A percentile compares a stretch with the other conserved stretches of the same genome.
phyloP scores from a whole-genome alignment of 495 filamentous ascomycete species.

The Penicillium psychrofluorescens region DNA sequence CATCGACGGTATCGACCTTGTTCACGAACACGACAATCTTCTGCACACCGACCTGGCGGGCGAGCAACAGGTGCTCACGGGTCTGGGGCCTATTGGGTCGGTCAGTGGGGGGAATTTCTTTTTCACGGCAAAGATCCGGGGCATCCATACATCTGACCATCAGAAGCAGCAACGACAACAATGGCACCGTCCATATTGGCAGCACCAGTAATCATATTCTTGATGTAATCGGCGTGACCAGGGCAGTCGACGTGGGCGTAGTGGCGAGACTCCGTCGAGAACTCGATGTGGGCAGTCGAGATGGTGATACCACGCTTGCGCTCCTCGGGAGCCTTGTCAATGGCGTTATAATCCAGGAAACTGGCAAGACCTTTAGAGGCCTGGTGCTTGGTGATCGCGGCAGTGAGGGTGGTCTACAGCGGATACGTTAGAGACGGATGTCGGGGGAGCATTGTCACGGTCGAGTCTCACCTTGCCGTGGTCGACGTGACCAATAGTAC shows the following conservation, averaged over 20 bases:
- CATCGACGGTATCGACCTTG: conserved; percentile 94
- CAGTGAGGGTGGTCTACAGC: conserved; percentile 85
- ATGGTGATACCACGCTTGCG: conserved; percentile 99
- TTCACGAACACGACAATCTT: conserved; percentile 98
- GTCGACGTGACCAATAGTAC: conserved; percentile 98
- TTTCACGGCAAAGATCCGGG: not conserved
- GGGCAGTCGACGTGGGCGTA: conserved; percentile 99
- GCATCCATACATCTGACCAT: conserved; percentile 80
- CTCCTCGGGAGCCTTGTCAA: conserved; percentile 98
- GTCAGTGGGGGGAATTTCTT: conserved; percentile 14
- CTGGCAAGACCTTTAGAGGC: conserved; percentile 84
- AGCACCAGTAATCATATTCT: conserved; percentile 99
- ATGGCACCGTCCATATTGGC: conserved; percentile 97
- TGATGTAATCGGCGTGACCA: conserved; percentile 99
- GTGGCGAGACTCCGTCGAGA: conserved; percentile 82
- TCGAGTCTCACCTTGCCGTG: conserved; percentile 78
- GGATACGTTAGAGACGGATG: conserved; percentile 16
- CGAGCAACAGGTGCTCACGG: conserved; percentile 93
- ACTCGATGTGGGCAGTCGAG: conserved; percentile 96
- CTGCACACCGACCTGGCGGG: conserved; percentile 95
- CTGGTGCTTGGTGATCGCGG: conserved; percentile 96
- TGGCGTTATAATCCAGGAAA: conserved; percentile 94
- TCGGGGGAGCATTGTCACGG: conserved; percentile 7
- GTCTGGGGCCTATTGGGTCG: conserved; percentile 73
- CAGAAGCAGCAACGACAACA: conserved; percentile 96